These are phyloP conservation scores for Phoenix dactylifera DNA, from an alignment of 176 grass and related monocot genomes.

Conservation along the genomic window DNA sequence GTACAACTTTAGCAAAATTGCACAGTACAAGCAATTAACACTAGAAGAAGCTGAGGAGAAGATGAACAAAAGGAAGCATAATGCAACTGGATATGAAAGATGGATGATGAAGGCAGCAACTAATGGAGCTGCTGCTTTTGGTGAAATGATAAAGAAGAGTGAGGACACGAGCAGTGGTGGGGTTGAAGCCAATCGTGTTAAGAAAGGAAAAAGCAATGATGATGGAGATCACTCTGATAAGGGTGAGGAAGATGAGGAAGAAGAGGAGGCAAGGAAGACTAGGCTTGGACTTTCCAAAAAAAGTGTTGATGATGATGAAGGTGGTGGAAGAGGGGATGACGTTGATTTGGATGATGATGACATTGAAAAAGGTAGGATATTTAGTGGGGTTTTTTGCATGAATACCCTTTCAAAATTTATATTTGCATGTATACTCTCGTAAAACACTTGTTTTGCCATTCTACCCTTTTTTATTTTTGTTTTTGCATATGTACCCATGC, in stretches of 20 bases:
- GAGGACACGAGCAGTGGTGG: constrained; percentile 18
- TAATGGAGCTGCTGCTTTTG: constrained; percentile 75
- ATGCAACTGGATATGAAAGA: constrained; percentile 66
- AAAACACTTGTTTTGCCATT: too few species aligned
- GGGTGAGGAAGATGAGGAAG: constrained; percentile 40
- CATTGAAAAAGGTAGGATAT: constrained; percentile 55
- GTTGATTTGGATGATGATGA: constrained; percentile 77
- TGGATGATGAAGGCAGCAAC: constrained; percentile 82
- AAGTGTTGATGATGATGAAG: constrained; percentile 56
- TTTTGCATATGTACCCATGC: too few species aligned
- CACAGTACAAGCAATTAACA: constrained; percentile 84
- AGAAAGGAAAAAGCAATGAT: constrained; percentile 42
- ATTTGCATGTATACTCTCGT: too few species aligned
- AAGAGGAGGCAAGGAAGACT: constrained; percentile 33
- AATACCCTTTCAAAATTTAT: too few species aligned
- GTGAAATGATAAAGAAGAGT: constrained; percentile 32
- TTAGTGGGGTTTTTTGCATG: too few species aligned
- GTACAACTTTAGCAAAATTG: constrained; percentile 82
- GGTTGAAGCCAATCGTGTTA: constrained; percentile 22
- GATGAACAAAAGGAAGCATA: constrained; percentile 60
- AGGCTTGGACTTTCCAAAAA: constrained; percentile 31
- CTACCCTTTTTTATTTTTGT: too few species aligned
- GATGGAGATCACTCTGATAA: constrained; percentile 46
- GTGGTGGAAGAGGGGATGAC: constrained; percentile 46
- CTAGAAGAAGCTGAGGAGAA: constrained; percentile 90